A percentile compares a stretch with the other conserved stretches of the same genome.
These are phyloP conservation scores for Penicillium sp. DNA, from an alignment of 2,329 filamentous ascomycete genomes.

Conservation along the genomic window DNA sequence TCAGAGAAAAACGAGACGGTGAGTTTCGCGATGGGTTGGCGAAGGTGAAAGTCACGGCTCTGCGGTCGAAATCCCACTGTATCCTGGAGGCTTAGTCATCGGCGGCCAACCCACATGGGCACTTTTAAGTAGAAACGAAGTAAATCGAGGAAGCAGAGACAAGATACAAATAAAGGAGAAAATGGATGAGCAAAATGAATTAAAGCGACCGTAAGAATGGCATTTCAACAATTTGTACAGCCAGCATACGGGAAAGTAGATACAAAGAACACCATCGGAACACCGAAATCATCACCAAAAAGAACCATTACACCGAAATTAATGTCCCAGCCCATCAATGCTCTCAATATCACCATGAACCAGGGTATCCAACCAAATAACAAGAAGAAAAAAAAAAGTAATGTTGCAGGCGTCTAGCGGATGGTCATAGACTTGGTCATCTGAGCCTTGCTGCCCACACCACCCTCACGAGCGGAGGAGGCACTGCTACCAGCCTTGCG, in stretches of 20 bases:
- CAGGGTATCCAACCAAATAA: slow-evolving; percentile 20
- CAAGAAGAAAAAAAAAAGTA: slow-evolving; percentile 1
- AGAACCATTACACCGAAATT: slow-evolving; percentile 18
- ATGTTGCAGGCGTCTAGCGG: slow-evolving; percentile 54
- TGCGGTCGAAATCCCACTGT: slow-evolving; percentile 40
- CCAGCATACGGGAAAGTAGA: slow-evolving; percentile 17
- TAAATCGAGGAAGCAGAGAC: neutral
- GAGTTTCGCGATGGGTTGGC: slow-evolving; percentile 31
- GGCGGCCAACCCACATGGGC: neutral
- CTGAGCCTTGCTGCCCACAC: slow-evolving; percentile 73
- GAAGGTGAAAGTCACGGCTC: slow-evolving; percentile 38
- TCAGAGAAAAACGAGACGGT: slow-evolving; percentile 3
- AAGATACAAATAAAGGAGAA: neutral
- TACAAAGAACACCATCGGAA: slow-evolving; percentile 19
- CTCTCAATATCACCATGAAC: slow-evolving; percentile 17
- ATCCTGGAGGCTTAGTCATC: slow-evolving; percentile 37
- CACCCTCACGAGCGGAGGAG: slow-evolving; percentile 62
- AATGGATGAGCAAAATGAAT: neutral
- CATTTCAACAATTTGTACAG: slow-evolving; percentile 24
- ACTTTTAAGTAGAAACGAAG: slow-evolving; percentile 5
- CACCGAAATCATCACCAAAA: slow-evolving; percentile 2
- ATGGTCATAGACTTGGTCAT: slow-evolving; percentile 96
- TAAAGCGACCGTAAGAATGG: slow-evolving; percentile 8
- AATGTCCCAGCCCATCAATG: slow-evolving; percentile 26
- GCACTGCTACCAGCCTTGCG: slow-evolving; percentile 81